These are phyloP conservation scores for Gonium pectorale DNA, from an alignment of 139 green algal genomes.

Conservation along the genomic window DNA sequence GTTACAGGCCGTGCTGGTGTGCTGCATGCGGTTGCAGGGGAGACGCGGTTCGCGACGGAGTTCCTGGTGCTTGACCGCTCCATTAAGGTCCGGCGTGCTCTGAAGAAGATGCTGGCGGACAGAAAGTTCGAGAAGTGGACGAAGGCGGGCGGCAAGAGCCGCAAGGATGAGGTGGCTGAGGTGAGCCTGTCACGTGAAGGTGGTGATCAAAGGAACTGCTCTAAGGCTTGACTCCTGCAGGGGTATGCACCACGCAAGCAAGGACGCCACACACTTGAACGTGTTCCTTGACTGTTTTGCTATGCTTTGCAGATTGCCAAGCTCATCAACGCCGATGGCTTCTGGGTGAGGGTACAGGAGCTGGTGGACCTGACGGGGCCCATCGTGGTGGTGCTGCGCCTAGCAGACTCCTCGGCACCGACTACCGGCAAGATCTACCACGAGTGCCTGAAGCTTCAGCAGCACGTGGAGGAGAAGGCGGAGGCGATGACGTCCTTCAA, in stretches of 20 bases:
- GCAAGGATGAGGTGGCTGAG: not conserved
- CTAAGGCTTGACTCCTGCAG: too few species aligned
- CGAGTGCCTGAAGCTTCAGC: too few species aligned
- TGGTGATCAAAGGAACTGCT: too few species aligned
- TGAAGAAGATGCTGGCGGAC: not conserved
- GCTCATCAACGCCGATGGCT: not conserved
- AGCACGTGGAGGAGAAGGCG: not conserved
- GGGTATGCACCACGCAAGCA: too few species aligned
- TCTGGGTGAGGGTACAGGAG: not conserved
- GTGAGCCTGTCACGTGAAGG: too few species aligned
- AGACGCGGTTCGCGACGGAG: conserved; percentile 2
- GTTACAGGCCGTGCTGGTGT: too few species aligned
- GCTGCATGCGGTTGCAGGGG: too few species aligned
- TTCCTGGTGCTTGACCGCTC: not conserved
- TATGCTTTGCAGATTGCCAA: too few species aligned
- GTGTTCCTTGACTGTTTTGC: too few species aligned
- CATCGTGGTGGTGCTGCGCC: conserved; percentile 3
- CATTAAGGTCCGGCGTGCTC: not conserved
- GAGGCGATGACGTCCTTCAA: not conserved
- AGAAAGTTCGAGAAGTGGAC: not conserved
- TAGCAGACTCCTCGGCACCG: not conserved
- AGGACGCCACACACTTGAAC: too few species aligned
- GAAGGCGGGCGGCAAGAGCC: not conserved
- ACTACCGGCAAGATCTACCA: not conserved
- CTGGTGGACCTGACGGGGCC: not conserved